Base-by-base conservation (phyloP, 306 rosid species). In the Astragalus membranaceus region DNA sequence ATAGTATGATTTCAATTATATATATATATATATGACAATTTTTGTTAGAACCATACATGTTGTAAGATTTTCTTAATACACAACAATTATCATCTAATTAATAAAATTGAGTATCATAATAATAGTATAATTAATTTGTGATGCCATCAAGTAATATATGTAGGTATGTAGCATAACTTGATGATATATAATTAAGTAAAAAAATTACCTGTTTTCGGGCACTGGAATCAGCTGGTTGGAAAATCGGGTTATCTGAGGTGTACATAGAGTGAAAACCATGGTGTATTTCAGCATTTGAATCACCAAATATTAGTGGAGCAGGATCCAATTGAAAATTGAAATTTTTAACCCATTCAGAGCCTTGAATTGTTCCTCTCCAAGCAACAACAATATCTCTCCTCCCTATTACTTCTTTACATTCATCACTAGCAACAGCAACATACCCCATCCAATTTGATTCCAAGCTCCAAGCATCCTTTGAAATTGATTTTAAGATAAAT, bases 361-460 rank as follows among this genome's bases (percentile, higher is more conserved):
- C 73, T 42, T 64, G 75, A 3, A 87, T 75, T 0, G 94, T 85
- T n/a, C 96, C 96, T 80, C 96, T 84, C 96, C 96, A 90, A 52
- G 93, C 87, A 75, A 88, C 49, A 43, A 88, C 91, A 48, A 88
- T 84, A 73, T 91, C 97, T 29, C 97, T 86, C 69, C 96, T 86
- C 8, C 93, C 97, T 46, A 88, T 52, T 17, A 48, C 70, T 0
- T 50, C 85, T 66, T 81, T 85, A 33, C 87, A 91, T 78, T 82
- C 89, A 37, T 91, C 92, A 0, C 85, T 88, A 6, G 85, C 85
- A 71, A 91, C 92, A 7, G 92, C 96, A 30, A 91, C 88, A 11
- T 67, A 91, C 62, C 92, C 97, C 3, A 88, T 88, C 96, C 97
- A 91, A 16, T 92, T 88, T 2, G 97, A 82, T 43, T 92, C 91